A percentile compares a stretch with the other conserved stretches of the same genome.
These are phyloP conservation scores for Podosphaera fusca DNA, from an alignment of 2,329 filamentous ascomycete genomes.

Conservation along the genomic window DNA sequence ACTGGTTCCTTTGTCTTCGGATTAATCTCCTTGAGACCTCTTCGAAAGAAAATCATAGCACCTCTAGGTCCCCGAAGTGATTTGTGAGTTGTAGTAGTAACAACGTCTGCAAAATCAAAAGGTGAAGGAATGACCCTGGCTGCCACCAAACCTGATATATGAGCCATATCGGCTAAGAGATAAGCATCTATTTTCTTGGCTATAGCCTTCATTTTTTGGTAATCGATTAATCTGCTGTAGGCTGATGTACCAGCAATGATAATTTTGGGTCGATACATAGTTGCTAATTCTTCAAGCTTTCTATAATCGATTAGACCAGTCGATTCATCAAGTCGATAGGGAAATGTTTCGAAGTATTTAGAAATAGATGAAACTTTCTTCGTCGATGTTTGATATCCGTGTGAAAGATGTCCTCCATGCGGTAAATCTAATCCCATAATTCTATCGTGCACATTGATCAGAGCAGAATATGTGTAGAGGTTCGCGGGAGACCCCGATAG, in stretches of 20 bases:
- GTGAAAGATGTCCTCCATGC: slow-evolving; percentile 84
- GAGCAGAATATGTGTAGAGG: slow-evolving; percentile 90
- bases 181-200: slow-evolving; percentile 86
- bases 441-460: slow-evolving; percentile 86
- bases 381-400: slow-evolving; percentile 90
- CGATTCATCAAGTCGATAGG: slow-evolving; percentile 71
- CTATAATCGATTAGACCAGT: slow-evolving; percentile 98
- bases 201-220: slow-evolving; percentile 86
- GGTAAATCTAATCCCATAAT: slow-evolving; percentile 95
- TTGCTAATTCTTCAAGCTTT: slow-evolving; percentile 67
- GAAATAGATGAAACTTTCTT: slow-evolving; percentile 97
- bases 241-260: slow-evolving; percentile 92
- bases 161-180: slow-evolving; percentile 92
- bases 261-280: slow-evolving; percentile 86
- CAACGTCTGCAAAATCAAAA: slow-evolving; percentile 80
- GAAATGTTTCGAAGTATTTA: slow-evolving; percentile 97
- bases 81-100: slow-evolving; percentile 98
- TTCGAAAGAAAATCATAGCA: slow-evolving; percentile 99
- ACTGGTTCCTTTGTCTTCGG: slow-evolving; percentile 77
- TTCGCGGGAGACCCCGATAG: slow-evolving; percentile 69
- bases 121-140: slow-evolving; percentile 83
- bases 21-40: slow-evolving; percentile 76
- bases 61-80: slow-evolving; percentile 90
- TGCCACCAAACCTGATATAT: slow-evolving; percentile 90
- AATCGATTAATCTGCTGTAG: slow-evolving; percentile 96